A percentile compares a stretch with the other conserved stretches of the same genome.
Conservation (phyloP, 1,139 yeast genomes). For the Scheffersomyces titani region DNA sequence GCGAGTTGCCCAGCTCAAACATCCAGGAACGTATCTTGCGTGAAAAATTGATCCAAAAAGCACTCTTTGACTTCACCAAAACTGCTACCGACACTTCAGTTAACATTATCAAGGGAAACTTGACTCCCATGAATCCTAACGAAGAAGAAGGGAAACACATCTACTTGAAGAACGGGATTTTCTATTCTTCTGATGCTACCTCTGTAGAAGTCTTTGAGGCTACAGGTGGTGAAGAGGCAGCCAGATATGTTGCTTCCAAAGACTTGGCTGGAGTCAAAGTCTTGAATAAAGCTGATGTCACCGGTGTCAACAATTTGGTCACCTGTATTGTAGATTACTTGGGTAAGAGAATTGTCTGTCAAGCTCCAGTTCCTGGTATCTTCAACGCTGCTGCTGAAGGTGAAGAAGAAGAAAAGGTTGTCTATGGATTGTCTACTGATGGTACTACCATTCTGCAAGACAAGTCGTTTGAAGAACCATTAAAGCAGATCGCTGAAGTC, state of each 20-base stretch:
- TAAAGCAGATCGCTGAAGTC: conserved; percentile 65
- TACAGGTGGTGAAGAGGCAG: conserved; percentile 84
- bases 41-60: conserved; percentile 72
- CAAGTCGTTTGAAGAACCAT: conserved; percentile 53
- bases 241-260: conserved; percentile 76
- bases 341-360: conserved; percentile 87
- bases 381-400: conserved; percentile 49
- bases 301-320: conserved; percentile 68
- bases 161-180: conserved; percentile 78
- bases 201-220: conserved; percentile 65
- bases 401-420: conserved; percentile 50
- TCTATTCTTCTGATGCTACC: conserved; percentile 69
- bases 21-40: conserved; percentile 71
- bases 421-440: conserved; percentile 76
- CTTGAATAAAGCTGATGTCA: conserved; percentile 65
- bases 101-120: conserved; percentile 70
- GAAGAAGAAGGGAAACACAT: conserved; percentile 65
- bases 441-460: conserved; percentile 49
- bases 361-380: conserved; percentile 97
- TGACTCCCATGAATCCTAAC: conserved; percentile 77
- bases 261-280: conserved; percentile 74
- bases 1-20: conserved; percentile 62
- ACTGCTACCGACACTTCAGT: conserved; percentile 82
- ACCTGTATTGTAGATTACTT: conserved; percentile 86
- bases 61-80: conserved; percentile 75